Evolutionary conservation across 176 grass and related monocot species (phyloP).

Genomic region (Carex cristatella): DNA sequence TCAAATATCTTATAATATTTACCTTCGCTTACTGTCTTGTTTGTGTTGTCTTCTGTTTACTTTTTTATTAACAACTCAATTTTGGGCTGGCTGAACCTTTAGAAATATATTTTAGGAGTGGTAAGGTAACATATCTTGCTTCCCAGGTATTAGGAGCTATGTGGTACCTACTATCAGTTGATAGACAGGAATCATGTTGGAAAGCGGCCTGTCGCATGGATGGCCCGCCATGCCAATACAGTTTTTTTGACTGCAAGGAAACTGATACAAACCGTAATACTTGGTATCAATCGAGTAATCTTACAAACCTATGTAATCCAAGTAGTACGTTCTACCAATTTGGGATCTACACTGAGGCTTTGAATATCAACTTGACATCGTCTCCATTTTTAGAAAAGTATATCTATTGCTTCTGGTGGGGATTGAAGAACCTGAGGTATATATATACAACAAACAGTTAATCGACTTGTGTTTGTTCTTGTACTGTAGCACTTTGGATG

Average conservation of each 20-base stretch:
- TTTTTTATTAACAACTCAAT: not conserved
- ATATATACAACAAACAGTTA: not conserved
- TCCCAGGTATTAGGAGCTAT: slow-evolving; percentile 69
- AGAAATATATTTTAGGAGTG: not conserved
- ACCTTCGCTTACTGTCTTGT: not conserved
- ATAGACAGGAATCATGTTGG: slow-evolving; percentile 78
- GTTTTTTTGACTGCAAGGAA: slow-evolving; percentile 64
- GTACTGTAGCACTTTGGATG: not conserved
- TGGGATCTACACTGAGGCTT: slow-evolving; percentile 72
- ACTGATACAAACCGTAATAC: slow-evolving; percentile 21
- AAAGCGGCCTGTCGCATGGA: slow-evolving; percentile 51
- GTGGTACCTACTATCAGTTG: slow-evolving; percentile 92
- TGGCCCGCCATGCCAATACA: slow-evolving; percentile 43
- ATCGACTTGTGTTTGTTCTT: not conserved
- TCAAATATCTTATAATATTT: not conserved
- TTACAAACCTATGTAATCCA: slow-evolving; percentile 45
- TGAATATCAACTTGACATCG: slow-evolving; percentile 48
- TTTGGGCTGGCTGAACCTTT: not conserved
- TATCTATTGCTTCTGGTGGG: slow-evolving; percentile 99
- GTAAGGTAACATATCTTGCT: not conserved
- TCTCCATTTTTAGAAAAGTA: slow-evolving; percentile 82
- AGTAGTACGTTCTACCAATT: slow-evolving; percentile 62
- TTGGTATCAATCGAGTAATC: slow-evolving; percentile 53
- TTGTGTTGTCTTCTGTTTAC: not conserved
- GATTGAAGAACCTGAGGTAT: slow-evolving; percentile 89